Base-by-base conservation (phyloP, 495 filamentous ascomycete species). In the Neurospora terricola region DNA sequence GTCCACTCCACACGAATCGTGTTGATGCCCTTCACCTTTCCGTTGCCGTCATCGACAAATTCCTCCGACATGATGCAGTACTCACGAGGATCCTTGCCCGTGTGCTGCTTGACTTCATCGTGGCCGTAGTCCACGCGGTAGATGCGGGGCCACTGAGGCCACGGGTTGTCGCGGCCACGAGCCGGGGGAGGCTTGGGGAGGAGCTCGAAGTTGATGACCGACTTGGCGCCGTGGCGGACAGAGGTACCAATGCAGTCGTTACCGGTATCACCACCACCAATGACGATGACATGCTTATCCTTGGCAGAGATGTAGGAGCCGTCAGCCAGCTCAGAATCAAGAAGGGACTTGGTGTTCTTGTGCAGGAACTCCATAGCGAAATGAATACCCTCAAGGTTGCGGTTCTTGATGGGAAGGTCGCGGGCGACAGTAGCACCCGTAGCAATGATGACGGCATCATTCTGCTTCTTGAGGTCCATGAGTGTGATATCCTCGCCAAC, bases 171-270 rank as follows among this genome's bases (percentile, higher is more conserved):
- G 74, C 92, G 90, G 73, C 93, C 94, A 81, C 96, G 94, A 87
- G 97, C 92, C 76, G 92, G 89, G 11, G 94, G 95, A 76, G 96
- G 96, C 81, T 98, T 94, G 36, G 96, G 96, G 48, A 99, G 89
- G 36, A 99, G 87, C 86, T 99, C 96, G 77, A 99, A 98, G 88
- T 99, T 99, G 82, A 91, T 91, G 73, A 99, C 93, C 3, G 92
- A 96, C 83, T 96, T 97, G 76, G 96, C 96, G 71, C 96, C 96
- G 81, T 99, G 96, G 70, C 96, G 96, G 75, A 99, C 93, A 6
- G 96, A 96, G 54, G 96, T 99, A 81, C 96, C 96, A 81, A 99
- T 98, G 84, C 96, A 99, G 83, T 99, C 96, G 81, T 99, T 99
- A 78, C 96, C 96, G 62, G 96, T 99, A 81, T 99, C 96, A 87